phyloP scores from a whole-genome alignment of 805 yeast genomes.

The Candida ulmi region DNA sequence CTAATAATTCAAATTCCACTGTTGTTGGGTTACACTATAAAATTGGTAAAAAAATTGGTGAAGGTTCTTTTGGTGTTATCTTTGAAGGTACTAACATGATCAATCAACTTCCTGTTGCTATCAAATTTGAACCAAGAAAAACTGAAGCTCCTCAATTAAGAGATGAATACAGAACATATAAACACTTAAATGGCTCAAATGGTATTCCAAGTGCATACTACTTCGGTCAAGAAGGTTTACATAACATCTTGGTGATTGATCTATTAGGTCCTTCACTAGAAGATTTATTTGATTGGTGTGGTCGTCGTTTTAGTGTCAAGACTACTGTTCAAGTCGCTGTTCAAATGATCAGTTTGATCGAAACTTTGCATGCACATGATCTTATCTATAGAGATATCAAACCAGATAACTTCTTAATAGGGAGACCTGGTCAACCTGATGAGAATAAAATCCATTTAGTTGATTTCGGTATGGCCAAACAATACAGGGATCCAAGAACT shows the following conservation, averaged over 20 bases:
- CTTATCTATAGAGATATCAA: slow-evolving; percentile 94
- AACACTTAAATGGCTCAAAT: slow-evolving; percentile 69
- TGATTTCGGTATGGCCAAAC: slow-evolving; percentile 99
- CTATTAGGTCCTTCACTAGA: slow-evolving; percentile 93
- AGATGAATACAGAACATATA: slow-evolving; percentile 95
- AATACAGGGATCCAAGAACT: slow-evolving; percentile 93
- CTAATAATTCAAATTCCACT: not conserved
- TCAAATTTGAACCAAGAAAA: slow-evolving; percentile 94
- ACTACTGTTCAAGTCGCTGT: slow-evolving; percentile 92
- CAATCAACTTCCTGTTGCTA: slow-evolving; percentile 90
- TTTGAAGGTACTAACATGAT: slow-evolving; percentile 93
- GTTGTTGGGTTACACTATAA: slow-evolving; percentile 84
- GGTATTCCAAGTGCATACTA: slow-evolving; percentile 97
- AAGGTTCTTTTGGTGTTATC: slow-evolving; percentile 96
- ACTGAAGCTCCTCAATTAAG: slow-evolving; percentile 96
- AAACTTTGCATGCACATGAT: slow-evolving; percentile 82
- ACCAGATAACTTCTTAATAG: slow-evolving; percentile 94
- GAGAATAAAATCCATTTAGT: slow-evolving; percentile 85
- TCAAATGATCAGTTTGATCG: slow-evolving; percentile 88
- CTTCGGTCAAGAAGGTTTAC: slow-evolving; percentile 97
- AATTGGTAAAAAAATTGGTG: slow-evolving; percentile 96
- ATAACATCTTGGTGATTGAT: slow-evolving; percentile 91
- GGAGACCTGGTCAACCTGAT: slow-evolving; percentile 77
- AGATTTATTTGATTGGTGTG: slow-evolving; percentile 98
- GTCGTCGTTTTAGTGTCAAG: slow-evolving; percentile 78